Base-by-base conservation (phyloP, 2,329 filamentous ascomycete species). In the Metarhizium anisopliae region DNA sequence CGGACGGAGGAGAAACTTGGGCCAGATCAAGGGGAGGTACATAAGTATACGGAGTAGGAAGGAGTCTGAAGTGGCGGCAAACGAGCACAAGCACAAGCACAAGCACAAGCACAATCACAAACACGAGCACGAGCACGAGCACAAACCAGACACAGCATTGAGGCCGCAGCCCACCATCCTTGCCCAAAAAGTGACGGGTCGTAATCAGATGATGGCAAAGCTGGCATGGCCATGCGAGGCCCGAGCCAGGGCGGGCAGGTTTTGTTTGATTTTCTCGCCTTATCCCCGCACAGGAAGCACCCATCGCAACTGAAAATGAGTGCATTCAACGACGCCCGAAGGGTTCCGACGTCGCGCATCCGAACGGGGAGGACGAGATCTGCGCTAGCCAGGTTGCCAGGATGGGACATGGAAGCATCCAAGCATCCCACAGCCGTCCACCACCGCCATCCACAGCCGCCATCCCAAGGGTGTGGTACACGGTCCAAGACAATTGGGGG, bases 211-310 rank as follows among this genome's bases (percentile, higher is more conserved):
- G 8, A 36, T 4, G 25, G 25, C 25, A 25, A 25, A 25, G 25
- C 25, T 25, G 25, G 25, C 25, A 25, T 25, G 25, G 25, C 25
- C 40, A 18, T 18, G 40, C n/a, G 8, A 43, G 3, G 40, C 25
- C 25, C 25, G 25, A 25, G 40, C 40, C 14, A 14, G 13, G 40
- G 10, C 40, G n/a, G 3, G 13, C 43, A 13, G 13, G n/a, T 10
- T 25, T 49, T 32, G 43, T 50, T 51, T 50, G 55, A 50, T 53
- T 52, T 52, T 52, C 50, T 32, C 20, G 14, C 36, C 42, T 29
- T 18, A 51, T 25, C 30, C 16, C n/a, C 25, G 29, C 25, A 51
- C 10, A 14, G 10, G 20, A 51, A 38, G 16, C 29, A 18, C 43
- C n/a, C 7, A 25, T 47, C 43, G 49, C 29, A 25, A 36, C 29